Evolutionary conservation across 306 rosid genomes (phyloP).

Genomic region (Hylodesmum podocarpum): DNA sequence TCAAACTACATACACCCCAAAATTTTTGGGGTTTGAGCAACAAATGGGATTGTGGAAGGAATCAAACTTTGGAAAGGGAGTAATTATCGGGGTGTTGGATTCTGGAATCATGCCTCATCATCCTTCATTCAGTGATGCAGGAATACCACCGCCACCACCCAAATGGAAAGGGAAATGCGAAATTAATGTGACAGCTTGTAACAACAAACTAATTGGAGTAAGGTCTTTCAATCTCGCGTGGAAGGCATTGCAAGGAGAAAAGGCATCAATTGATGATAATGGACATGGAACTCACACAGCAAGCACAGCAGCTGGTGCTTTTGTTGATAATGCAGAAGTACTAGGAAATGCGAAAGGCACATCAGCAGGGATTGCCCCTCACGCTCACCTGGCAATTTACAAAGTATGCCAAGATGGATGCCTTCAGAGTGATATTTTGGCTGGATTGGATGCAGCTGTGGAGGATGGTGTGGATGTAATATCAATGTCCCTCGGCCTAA

Average conservation of each 20-base stretch:
- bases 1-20: slow-evolving; percentile 65
- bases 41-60: slow-evolving; percentile 58
- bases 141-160: slow-evolving; percentile 64
- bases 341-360: slow-evolving; percentile 74
- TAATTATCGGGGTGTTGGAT: slow-evolving; percentile 71
- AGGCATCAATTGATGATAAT: slow-evolving; percentile 39
- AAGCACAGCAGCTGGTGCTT: slow-evolving; percentile 50
- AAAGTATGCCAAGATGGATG: slow-evolving; percentile 47
- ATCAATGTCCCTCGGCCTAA: slow-evolving; percentile 60
- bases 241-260: not conserved
- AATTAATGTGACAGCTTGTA: slow-evolving; percentile 48
- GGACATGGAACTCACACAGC: slow-evolving; percentile 59
- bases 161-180: slow-evolving; percentile 87
- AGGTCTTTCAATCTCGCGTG: slow-evolving; percentile 43
- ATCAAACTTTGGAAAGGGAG: slow-evolving; percentile 62
- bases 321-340: slow-evolving; percentile 45
- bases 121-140: slow-evolving; percentile 65
- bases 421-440: slow-evolving; percentile 41
- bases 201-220: slow-evolving; percentile 78
- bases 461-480: slow-evolving; percentile 69
- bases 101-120: slow-evolving; percentile 57
- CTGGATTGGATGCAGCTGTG: slow-evolving; percentile 51
- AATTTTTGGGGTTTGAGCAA: slow-evolving; percentile 57
- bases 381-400: slow-evolving; percentile 67
- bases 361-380: slow-evolving; percentile 73